Evolutionary conservation across 2,329 filamentous ascomycete genomes (phyloP).

Genomic region (Blastomyces parvus): DNA sequence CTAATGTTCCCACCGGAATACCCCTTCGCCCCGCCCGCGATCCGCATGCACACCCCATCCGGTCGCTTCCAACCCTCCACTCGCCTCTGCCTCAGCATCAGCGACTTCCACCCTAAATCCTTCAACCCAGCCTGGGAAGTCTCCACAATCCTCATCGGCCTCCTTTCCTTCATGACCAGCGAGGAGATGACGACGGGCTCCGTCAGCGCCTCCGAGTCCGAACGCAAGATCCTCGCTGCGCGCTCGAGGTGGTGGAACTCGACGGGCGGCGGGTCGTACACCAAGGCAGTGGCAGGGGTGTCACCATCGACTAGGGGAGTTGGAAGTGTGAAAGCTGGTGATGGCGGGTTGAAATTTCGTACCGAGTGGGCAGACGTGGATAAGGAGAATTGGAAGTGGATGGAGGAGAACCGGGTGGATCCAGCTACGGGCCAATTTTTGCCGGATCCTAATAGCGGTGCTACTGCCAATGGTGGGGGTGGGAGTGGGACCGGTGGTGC

Average conservation of each 20-base stretch:
- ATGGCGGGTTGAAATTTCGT: constrained; percentile 83
- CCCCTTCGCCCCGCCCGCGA: constrained; percentile 91
- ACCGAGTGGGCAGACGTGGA: constrained; percentile 86
- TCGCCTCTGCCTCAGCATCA: constrained; percentile 87
- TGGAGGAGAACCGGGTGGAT: constrained; percentile 74
- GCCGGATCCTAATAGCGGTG: constrained; percentile 45
- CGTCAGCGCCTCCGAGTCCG: constrained; percentile 63
- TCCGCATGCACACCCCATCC: constrained; percentile 96
- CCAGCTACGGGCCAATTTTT: constrained; percentile 59
- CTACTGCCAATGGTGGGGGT: neutral
- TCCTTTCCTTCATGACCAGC: constrained; percentile 95
- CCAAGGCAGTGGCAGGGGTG: constrained; percentile 39
- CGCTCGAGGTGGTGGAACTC: constrained; percentile 93
- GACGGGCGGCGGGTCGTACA: constrained; percentile 72
- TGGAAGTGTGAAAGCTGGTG: constrained; percentile 71
- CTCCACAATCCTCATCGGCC: constrained; percentile 85
- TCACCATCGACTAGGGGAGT: constrained; percentile 59
- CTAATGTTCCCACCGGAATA: constrained; percentile 93
- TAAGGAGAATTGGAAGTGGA: constrained; percentile 83
- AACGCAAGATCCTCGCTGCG: constrained; percentile 67
- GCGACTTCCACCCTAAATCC: constrained; percentile 93
- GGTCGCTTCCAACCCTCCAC: constrained; percentile 91
- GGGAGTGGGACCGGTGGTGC: constrained; percentile 6
- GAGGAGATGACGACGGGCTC: constrained; percentile 98
- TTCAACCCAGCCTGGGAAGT: constrained; percentile 99